Base-by-base conservation (phyloP, 805 yeast species). In the Starmerella ratchasimensis region DNA sequence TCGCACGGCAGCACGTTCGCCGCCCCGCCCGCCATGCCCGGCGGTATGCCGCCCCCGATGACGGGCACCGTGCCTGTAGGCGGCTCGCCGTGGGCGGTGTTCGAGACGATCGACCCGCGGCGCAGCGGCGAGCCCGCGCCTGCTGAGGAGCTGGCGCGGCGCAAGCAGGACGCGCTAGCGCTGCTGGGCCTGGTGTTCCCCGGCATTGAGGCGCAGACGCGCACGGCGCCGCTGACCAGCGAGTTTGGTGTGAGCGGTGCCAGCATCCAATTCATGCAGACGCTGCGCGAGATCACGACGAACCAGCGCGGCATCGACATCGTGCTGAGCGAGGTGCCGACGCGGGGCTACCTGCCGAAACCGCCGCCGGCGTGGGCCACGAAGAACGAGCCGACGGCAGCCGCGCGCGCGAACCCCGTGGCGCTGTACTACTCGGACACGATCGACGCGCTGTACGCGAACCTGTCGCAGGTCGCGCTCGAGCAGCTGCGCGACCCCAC, bases 241-340 rank as follows among this genome's bases (percentile, higher is more conserved):
- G 94, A 82, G 44, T 70, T 68, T 47, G 80, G 80, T 36, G 71
- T 82, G 31, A 68, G 80, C 30, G 84, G 76, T 49, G 66, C 74
- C 13, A 76, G 81, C 0, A 75, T 76, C n/a, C 88, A 79, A 41
- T 60, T 75, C 7, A 71, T 80, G 62, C 72, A 84, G 0, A 66
- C 74, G 41, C 59, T 83, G 36, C 65, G 82, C 31, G 71, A 72
- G 36, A 62, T 81, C 24, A 66, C 80, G 21, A 82, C 75, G 41
- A 76, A 72, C 52, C 64, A 66, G 33, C 64, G 63, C 11, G 73
- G 80, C 14, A 67, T 74, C 18, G 43, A 60, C 11, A 56, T 58
- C 22, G 68, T 74, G 3, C 71, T 82, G 41, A 58, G 61, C 2
- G 61, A 60, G 6, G 62, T 70, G 56, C 61, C 67, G 19, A 69